Percentiles rank a stretch among this genome's conserved stretches.
Conservation (phyloP, 163 green algal species). For the Prototheca wickerhamii region DNA sequence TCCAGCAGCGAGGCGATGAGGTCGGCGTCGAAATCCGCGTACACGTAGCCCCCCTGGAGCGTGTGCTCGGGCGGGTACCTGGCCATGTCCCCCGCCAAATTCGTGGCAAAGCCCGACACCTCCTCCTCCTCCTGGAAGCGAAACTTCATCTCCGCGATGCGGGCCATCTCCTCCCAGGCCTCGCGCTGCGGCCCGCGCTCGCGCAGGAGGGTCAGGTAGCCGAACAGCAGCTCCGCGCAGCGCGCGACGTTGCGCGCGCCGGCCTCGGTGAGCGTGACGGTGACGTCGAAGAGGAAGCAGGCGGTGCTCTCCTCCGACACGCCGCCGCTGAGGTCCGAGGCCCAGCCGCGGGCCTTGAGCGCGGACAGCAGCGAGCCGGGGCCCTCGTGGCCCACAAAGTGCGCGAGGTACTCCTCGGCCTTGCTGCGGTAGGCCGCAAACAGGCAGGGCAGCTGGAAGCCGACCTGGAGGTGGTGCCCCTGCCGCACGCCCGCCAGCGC, state of each 20-base stretch:
- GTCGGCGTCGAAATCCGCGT: conserved; percentile 49
- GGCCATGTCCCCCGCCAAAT: conserved; percentile 49
- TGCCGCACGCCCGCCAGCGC: conserved; percentile 69
- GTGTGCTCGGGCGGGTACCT: conserved; percentile 47
- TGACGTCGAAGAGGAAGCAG: conserved; percentile 66
- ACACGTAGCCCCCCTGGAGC: conserved; percentile 51
- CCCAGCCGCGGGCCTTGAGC: conserved; percentile 79
- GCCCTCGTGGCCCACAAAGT: conserved; percentile 91
- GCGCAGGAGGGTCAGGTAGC: conserved; percentile 65
- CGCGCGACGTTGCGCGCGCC: conserved; percentile 60
- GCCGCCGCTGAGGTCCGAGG: conserved; percentile 70
- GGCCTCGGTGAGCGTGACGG: conserved; percentile 71
- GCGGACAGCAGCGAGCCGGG: conserved; percentile 66
- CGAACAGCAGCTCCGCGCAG: conserved; percentile 52
- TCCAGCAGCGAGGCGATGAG: conserved; percentile 42
- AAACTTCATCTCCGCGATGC: conserved; percentile 61
- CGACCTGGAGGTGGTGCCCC: conserved; percentile 62
- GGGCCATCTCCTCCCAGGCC: conserved; percentile 67
- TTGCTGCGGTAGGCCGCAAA: conserved; percentile 40
- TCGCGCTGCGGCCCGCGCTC: conserved; percentile 56
- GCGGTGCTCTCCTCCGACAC: conserved; percentile 67
- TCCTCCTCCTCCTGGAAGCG: conserved; percentile 72
- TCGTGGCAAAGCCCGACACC: conserved; percentile 49
- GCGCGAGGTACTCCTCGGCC: conserved; percentile 78
- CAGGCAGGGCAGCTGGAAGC: conserved; percentile 67